Evolutionary conservation across 2,329 filamentous ascomycete species (phyloP).

Genomic region (Phyllosticta paracitricarpa): DNA sequence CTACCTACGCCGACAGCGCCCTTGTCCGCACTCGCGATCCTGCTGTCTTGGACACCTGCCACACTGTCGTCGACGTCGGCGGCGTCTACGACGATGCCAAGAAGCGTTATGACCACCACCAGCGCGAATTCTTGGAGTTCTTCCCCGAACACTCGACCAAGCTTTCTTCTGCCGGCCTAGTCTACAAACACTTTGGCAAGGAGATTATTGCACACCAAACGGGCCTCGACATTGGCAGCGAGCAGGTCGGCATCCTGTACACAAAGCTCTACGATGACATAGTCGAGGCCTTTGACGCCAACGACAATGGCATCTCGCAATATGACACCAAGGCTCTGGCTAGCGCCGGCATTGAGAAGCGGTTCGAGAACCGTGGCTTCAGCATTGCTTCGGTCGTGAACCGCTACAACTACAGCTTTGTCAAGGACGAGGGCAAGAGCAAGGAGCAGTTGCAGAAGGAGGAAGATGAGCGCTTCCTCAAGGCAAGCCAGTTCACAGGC

Average conservation of each 20-base stretch:
- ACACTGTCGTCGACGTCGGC: slow-evolving; percentile 96
- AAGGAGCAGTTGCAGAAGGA: slow-evolving; percentile 47
- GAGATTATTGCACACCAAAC: slow-evolving; percentile 65
- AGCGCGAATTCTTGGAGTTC: slow-evolving; percentile 75
- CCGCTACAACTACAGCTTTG: slow-evolving; percentile 57
- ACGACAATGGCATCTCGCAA: slow-evolving; percentile 86
- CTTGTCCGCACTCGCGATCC: slow-evolving; percentile 86
- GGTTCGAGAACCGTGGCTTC: slow-evolving; percentile 75
- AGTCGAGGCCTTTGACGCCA: slow-evolving; percentile 90
- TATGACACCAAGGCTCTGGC: slow-evolving; percentile 65
- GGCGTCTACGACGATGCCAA: slow-evolving; percentile 72
- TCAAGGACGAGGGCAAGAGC: slow-evolving; percentile 32
- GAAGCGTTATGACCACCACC: slow-evolving; percentile 93
- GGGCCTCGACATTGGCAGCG: slow-evolving; percentile 47
- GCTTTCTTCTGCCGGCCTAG: slow-evolving; percentile 84
- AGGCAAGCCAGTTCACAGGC: slow-evolving; percentile 74
- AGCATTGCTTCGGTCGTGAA: slow-evolving; percentile 82
- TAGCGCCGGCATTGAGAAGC: slow-evolving; percentile 65
- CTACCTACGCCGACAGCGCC: slow-evolving; percentile 61
- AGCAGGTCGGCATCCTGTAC: slow-evolving; percentile 67
- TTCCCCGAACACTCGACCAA: slow-evolving; percentile 76
- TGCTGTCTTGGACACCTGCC: slow-evolving; percentile 64
- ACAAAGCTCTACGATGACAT: slow-evolving; percentile 87
- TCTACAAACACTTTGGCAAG: slow-evolving; percentile 91
- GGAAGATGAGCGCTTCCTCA: slow-evolving; percentile 72